phyloP scores from a whole-genome alignment of 2,329 filamentous ascomycete genomes.

The Fusarium pseudocircinatum region DNA sequence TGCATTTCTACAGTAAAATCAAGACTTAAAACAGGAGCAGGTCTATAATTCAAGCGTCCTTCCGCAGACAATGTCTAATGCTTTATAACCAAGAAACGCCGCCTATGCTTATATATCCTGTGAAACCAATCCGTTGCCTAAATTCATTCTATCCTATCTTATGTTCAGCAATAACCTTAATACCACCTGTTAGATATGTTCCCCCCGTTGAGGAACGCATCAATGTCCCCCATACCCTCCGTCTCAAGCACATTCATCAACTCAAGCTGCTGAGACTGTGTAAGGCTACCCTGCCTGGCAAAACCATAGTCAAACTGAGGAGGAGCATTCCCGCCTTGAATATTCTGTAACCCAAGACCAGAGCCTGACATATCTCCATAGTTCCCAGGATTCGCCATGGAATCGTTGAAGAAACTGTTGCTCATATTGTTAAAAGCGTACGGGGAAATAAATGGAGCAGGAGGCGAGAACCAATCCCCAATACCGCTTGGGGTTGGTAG shows the following conservation, averaged over 20 bases:
- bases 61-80: conserved; percentile 26
- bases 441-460: conserved; percentile 63
- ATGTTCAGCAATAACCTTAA: conserved; percentile 20
- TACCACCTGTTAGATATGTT: conserved; percentile 48
- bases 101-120: conserved; percentile 1
- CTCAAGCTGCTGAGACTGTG: conserved; percentile 83
- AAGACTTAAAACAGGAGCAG: conserved; percentile 6
- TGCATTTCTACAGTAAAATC: background rate
- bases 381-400: conserved; percentile 42
- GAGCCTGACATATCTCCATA: conserved; percentile 45
- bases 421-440: conserved; percentile 58
- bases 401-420: conserved; percentile 54
- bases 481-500: conserved; percentile 53
- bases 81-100: conserved; percentile 28
- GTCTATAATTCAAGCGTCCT: conserved; percentile 22
- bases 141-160: conserved; percentile 10
- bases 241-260: conserved; percentile 83
- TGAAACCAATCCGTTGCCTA: conserved; percentile 2
- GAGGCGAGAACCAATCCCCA: conserved; percentile 65
- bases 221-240: conserved; percentile 70
- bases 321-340: conserved; percentile 39
- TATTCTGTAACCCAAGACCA: conserved; percentile 48
- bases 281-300: conserved; percentile 74
- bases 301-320: conserved; percentile 48
- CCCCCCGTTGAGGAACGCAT: conserved; percentile 63